Conservation (phyloP, 1,284 basidiomycete species). For the Dichomitus squalens region DNA sequence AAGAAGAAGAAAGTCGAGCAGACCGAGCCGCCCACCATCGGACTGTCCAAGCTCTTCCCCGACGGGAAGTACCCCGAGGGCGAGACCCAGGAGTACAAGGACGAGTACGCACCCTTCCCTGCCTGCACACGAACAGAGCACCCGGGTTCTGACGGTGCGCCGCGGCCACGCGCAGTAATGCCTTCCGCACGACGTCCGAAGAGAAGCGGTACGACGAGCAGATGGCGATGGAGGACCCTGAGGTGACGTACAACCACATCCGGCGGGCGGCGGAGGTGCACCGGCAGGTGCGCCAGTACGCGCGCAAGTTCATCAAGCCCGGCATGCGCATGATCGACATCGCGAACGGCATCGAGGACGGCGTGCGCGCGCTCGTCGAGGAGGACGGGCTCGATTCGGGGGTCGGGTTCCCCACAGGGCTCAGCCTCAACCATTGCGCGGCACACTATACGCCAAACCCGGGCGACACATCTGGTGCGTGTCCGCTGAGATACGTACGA, state of each 20-base stretch:
- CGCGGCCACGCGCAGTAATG: constrained; percentile 55
- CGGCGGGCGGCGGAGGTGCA: constrained; percentile 96
- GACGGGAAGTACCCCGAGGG: constrained; percentile 89
- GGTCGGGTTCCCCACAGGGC: constrained; percentile 96
- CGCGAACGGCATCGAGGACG: constrained; percentile 92
- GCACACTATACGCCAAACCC: constrained; percentile 98
- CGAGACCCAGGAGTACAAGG: constrained; percentile 89
- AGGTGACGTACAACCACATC: constrained; percentile 86
- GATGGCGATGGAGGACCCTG: constrained; percentile 76
- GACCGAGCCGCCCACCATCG: constrained; percentile 92
- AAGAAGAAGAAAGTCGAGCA: constrained; percentile 86
- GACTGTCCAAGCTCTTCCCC: constrained; percentile 88
- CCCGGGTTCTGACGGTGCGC: neutral
- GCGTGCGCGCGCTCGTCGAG: constrained; percentile 89
- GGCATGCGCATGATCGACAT: constrained; percentile 97
- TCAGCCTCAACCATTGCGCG: constrained; percentile 93
- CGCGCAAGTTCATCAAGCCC: constrained; percentile 83
- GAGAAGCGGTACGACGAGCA: constrained; percentile 89
- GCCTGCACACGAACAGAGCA: constrained; percentile 3
- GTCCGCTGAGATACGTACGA: constrained; percentile 12
- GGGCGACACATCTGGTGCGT: constrained; percentile 83
- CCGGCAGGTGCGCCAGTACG: constrained; percentile 86
- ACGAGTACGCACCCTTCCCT: constrained; percentile 65
- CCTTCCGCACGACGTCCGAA: constrained; percentile 87
- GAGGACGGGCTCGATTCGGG: constrained; percentile 86